These are phyloP conservation scores for Darksidea phi DNA, from an alignment of 495 filamentous ascomycete species.

Conservation along the genomic window DNA sequence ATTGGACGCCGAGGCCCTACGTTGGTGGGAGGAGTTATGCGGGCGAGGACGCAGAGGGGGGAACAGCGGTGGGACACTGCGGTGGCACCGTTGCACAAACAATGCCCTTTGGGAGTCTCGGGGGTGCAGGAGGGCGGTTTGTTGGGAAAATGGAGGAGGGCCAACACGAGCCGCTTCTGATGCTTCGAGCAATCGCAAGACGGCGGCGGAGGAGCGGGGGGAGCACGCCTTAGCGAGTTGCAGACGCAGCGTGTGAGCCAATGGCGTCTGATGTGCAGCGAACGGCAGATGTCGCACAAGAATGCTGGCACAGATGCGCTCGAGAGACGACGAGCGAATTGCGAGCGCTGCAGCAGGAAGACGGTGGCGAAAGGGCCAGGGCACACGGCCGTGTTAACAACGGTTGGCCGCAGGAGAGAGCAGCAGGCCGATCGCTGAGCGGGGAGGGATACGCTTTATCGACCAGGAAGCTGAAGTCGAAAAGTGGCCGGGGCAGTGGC, in stretches of 20 bases:
- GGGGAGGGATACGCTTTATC: conserved; percentile 36
- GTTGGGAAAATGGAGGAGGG: conserved; percentile 12
- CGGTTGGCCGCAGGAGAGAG: conserved; percentile 16
- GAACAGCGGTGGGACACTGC: background rate
- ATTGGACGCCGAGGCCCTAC: conserved; percentile 22
- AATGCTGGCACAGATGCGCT: conserved; percentile 8
- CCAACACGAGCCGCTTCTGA: conserved; percentile 17
- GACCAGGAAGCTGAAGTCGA: conserved; percentile 21
- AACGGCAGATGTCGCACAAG: conserved; percentile 25
- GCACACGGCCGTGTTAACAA: background rate
- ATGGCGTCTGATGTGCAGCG: conserved; percentile 11
- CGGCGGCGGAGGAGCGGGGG: conserved; percentile 26
- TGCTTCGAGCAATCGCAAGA: conserved; percentile 27
- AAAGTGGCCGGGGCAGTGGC: conserved; percentile 30
- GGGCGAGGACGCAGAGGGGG: background rate
- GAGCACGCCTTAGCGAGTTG: conserved; percentile 22
- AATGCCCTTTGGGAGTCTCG: background rate
- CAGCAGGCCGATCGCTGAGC: conserved; percentile 32
- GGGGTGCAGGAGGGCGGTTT: background rate
- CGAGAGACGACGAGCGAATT: conserved; percentile 1
- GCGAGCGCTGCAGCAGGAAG: background rate
- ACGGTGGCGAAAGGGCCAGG: conserved; percentile 7
- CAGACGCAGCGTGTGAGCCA: conserved; percentile 16
- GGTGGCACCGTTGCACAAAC: background rate
- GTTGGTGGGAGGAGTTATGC: background rate